These are phyloP conservation scores for Hygrophorus russula DNA, from an alignment of 768 basidiomycete genomes.

Conservation along the genomic window DNA sequence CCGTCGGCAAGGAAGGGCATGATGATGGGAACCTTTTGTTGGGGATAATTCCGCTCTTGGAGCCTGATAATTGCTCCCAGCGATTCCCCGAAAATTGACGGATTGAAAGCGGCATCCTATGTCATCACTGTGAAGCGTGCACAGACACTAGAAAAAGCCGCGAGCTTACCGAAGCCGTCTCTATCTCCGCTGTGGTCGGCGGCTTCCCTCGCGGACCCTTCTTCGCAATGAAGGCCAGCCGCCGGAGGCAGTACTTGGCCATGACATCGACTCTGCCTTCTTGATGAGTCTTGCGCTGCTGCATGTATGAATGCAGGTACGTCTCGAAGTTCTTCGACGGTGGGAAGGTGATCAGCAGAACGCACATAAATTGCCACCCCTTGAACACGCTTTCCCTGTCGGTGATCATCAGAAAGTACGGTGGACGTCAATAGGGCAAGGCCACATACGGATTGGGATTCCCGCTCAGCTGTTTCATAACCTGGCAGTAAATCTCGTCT, in stretches of 20 bases:
- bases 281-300: conserved; percentile 50
- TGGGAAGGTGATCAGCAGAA: conserved; percentile 83
- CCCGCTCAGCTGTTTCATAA: conserved; percentile 81
- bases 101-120: conserved; percentile 88
- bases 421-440: conserved; percentile 1
- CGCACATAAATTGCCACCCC: conserved; percentile 90
- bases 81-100: conserved; percentile 88
- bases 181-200: conserved; percentile 76
- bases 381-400: conserved; percentile 74
- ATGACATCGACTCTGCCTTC: conserved; percentile 81
- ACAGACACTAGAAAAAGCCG: not conserved
- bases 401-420: conserved; percentile 1
- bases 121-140: not conserved
- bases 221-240: conserved; percentile 61
- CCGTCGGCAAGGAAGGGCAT: conserved; percentile 90
- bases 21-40: conserved; percentile 81
- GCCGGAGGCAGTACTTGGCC: conserved; percentile 83
- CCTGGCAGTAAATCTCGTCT: conserved; percentile 89
- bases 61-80: conserved; percentile 74
- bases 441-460: conserved; percentile 67
- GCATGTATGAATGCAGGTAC: conserved; percentile 72
- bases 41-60: conserved; percentile 79
- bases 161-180: conserved; percentile 67
- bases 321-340: conserved; percentile 90
- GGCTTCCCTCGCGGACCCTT: conserved; percentile 84